Percentiles rank a stretch among this genome's conserved stretches.
These are phyloP conservation scores for Cryoendolithus antarcticus DNA, from an alignment of 2,329 filamentous ascomycete species.

Conservation along the genomic window DNA sequence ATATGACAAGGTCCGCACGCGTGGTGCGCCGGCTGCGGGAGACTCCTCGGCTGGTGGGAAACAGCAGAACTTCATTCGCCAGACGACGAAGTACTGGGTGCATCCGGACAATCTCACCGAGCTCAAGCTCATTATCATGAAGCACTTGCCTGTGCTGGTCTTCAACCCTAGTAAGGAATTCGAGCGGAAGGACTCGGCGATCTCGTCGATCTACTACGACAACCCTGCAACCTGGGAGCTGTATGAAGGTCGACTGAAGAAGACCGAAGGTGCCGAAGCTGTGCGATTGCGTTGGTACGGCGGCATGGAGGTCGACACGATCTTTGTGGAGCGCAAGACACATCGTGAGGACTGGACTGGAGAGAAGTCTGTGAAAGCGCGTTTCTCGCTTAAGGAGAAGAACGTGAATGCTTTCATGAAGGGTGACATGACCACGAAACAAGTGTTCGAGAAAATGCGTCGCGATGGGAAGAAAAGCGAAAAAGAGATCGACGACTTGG, in stretches of 20 bases:
- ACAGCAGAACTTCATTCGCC: conserved; percentile 90
- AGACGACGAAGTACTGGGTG: conserved; percentile 99
- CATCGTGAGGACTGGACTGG: conserved; percentile 99
- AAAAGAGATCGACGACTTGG: conserved; percentile 81
- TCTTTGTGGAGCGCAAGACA: conserved; percentile 95
- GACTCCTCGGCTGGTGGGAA: conserved; percentile 82
- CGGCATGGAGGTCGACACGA: conserved; percentile 86
- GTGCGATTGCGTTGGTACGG: conserved; percentile 96
- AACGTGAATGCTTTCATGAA: conserved; percentile 83
- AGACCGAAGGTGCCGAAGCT: conserved; percentile 93
- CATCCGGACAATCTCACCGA: conserved; percentile 98
- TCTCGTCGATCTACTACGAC: conserved; percentile 97
- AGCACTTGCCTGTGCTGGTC: conserved; percentile 91
- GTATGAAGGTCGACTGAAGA: conserved; percentile 88
- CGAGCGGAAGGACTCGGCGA: conserved; percentile 76
- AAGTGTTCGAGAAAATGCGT: conserved; percentile 91
- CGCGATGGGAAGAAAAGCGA: conserved; percentile 93
- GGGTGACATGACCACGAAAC: conserved; percentile 71
- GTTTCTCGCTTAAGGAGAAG: conserved; percentile 93
- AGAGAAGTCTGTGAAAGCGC: conserved; percentile 96
- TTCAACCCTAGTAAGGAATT: conserved; percentile 98
- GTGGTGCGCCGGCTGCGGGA: conserved; percentile 83
- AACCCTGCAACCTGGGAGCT: conserved; percentile 89
- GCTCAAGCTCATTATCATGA: conserved; percentile 91
- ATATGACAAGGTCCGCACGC: conserved; percentile 86